phyloP scores from a whole-genome alignment of 495 filamentous ascomycete species.

The Podospora pseudocomata region DNA sequence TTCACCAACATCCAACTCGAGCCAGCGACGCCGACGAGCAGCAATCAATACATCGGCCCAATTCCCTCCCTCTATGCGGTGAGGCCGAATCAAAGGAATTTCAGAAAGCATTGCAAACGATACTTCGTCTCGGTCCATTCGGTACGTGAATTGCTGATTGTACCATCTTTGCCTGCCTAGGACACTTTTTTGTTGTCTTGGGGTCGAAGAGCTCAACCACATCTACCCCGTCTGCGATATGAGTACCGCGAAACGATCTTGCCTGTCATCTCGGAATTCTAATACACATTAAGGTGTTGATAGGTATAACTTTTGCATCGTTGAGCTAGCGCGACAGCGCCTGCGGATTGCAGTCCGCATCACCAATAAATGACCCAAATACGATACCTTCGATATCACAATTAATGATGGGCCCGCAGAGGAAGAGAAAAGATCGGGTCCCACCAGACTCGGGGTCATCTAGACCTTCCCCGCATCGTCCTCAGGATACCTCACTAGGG shows the following conservation, averaged over 20 bases:
- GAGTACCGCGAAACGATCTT: background rate
- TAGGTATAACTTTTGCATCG: background rate
- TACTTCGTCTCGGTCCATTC: background rate
- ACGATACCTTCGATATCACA: constrained; percentile 9
- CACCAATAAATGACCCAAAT: constrained; percentile 27
- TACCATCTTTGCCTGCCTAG: background rate
- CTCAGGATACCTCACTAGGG: constrained; percentile 44
- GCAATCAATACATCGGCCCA: constrained; percentile 9
- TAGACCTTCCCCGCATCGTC: constrained; percentile 52
- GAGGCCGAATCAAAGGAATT: constrained; percentile 7
- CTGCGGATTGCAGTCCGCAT: constrained; percentile 21
- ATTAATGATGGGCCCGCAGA: constrained; percentile 48
- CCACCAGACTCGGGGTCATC: constrained; percentile 41
- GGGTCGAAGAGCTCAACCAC: background rate
- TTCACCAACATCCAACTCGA: background rate
- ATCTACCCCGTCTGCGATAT: background rate
- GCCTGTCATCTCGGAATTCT: background rate
- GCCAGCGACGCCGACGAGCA: constrained; percentile 16
- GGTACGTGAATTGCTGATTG: background rate
- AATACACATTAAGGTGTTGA: background rate
- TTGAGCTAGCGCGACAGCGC: constrained; percentile 5
- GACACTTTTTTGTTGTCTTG: background rate
- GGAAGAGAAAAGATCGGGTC: constrained; percentile 50
- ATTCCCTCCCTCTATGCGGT: constrained; percentile 4
- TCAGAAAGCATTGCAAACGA: constrained; percentile 3